These are phyloP conservation scores for Aphanomyces euteiches DNA, from an alignment of 352 stramenopile species.

Conservation along the genomic window DNA sequence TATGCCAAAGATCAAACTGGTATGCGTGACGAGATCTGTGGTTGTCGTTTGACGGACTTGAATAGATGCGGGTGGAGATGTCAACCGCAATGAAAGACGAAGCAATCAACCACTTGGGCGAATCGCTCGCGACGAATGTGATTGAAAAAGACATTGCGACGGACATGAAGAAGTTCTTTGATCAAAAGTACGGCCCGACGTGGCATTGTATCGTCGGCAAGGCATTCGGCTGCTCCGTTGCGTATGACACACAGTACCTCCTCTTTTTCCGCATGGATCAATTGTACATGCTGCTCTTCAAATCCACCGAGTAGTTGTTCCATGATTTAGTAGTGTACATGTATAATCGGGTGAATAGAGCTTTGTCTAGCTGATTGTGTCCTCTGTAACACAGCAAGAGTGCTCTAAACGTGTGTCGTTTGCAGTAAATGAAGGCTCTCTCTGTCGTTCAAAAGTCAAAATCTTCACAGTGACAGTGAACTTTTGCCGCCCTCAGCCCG, in stretches of 20 bases:
- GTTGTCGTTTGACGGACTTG: background rate
- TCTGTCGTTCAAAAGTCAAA: too few species aligned
- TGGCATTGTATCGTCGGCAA: conserved; percentile 94
- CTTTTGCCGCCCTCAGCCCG: too few species aligned
- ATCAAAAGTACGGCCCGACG: conserved; percentile 93
- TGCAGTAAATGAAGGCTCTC: too few species aligned
- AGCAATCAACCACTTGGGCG: conserved; percentile 45
- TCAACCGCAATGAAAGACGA: conserved; percentile 69
- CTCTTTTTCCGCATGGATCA: conserved; percentile 84
- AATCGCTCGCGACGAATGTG: conserved; percentile 42
- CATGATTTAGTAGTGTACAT: conserved; percentile 7
- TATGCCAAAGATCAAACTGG: conserved; percentile 25
- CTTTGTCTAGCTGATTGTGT: too few species aligned
- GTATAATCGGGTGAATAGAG: background rate
- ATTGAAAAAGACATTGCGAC: conserved; percentile 95
- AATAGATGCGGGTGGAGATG: conserved; percentile 53
- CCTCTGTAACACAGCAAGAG: background rate
- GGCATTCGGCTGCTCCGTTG: conserved; percentile 86
- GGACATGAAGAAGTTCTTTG: conserved; percentile 99
- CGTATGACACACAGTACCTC: conserved; percentile 87
- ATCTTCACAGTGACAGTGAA: too few species aligned
- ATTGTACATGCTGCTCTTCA: conserved; percentile 80
- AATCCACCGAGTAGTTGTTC: conserved; percentile 55
- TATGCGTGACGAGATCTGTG: background rate
- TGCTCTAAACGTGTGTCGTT: background rate